A percentile compares a stretch with the other conserved stretches of the same genome.
These are phyloP conservation scores for Amphicarpaea edgeworthii DNA, from an alignment of 306 rosid genomes.

Conservation along the genomic window DNA sequence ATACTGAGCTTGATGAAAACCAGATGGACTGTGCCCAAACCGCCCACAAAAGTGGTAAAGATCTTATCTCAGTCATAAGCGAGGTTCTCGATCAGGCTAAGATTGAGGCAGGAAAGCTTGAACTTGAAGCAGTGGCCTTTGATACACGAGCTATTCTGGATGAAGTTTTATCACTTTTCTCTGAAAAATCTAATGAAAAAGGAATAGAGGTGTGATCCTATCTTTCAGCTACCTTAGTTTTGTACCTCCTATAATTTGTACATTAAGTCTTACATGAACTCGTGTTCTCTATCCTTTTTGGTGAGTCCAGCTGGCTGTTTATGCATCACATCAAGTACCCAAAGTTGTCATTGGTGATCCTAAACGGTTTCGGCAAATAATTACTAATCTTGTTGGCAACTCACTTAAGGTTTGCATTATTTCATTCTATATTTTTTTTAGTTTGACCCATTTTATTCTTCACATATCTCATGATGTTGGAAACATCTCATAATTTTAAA, in stretches of 20 bases:
- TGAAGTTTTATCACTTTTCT: constrained; percentile 75
- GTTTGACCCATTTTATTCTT: constrained; percentile 22
- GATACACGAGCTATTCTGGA: constrained; percentile 81
- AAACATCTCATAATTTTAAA: neutral
- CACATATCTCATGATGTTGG: neutral
- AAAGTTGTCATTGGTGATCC: constrained; percentile 86
- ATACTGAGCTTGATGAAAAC: constrained; percentile 81
- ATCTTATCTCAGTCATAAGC: constrained; percentile 82
- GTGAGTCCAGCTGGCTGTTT: constrained; percentile 82
- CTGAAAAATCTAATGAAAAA: constrained; percentile 74
- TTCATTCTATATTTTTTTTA: constrained; percentile 17
- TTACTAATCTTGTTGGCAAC: constrained; percentile 89
- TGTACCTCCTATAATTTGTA: constrained; percentile 32
- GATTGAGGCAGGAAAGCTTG: constrained; percentile 93
- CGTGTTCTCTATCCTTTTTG: constrained; percentile 48
- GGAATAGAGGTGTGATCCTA: constrained; percentile 76
- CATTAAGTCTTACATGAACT: constrained; percentile 38
- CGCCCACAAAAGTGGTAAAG: constrained; percentile 87
- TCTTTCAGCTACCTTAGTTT: constrained; percentile 32
- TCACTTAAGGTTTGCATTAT: constrained; percentile 76
- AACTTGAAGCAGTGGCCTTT: constrained; percentile 88
- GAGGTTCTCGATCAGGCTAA: constrained; percentile 98
- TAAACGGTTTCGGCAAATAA: constrained; percentile 86
- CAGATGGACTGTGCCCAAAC: constrained; percentile 87
- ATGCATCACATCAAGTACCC: constrained; percentile 84